Conservation (phyloP, 2,329 filamentous ascomycete species). For the Diaporthe batatas region DNA sequence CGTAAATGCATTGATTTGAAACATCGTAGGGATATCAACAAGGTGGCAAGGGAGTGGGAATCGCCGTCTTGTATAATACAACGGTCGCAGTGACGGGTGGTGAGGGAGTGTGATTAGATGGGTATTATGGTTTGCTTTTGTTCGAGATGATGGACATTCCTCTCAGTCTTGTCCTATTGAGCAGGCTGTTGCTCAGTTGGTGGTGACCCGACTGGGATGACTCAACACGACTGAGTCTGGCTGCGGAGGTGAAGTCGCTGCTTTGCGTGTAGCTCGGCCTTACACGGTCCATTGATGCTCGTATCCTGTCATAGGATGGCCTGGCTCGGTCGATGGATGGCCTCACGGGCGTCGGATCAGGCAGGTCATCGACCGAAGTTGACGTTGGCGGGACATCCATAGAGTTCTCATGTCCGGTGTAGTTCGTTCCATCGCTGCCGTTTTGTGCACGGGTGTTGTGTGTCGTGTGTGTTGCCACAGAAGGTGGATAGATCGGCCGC, state of each 20-base stretch:
- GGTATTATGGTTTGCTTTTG: constrained; percentile 45
- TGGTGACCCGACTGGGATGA: constrained; percentile 69
- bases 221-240: constrained; percentile 86
- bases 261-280: constrained; percentile 88
- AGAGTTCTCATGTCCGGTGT: constrained; percentile 76
- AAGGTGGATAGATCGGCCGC: constrained; percentile 93
- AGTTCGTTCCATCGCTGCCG: constrained; percentile 94
- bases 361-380: constrained; percentile 43
- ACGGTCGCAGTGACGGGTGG: constrained; percentile 9
- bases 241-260: constrained; percentile 92
- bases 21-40: constrained; percentile 41
- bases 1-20: constrained; percentile 39
- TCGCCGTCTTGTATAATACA: constrained; percentile 40
- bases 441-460: constrained; percentile 89
- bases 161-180: constrained; percentile 46
- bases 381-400: constrained; percentile 60
- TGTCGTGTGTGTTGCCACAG: constrained; percentile 87
- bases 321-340: constrained; percentile 77
- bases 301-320: constrained; percentile 89
- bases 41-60: constrained; percentile 25
- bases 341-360: constrained; percentile 52
- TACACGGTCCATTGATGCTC: constrained; percentile 88
- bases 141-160: constrained; percentile 49
- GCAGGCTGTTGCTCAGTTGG: constrained; percentile 37
- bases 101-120: constrained; percentile 21